A percentile compares a stretch with the other conserved stretches of the same genome.
Conservation (phyloP, 345 rosid genomes). For the Moringa oleifera region DNA sequence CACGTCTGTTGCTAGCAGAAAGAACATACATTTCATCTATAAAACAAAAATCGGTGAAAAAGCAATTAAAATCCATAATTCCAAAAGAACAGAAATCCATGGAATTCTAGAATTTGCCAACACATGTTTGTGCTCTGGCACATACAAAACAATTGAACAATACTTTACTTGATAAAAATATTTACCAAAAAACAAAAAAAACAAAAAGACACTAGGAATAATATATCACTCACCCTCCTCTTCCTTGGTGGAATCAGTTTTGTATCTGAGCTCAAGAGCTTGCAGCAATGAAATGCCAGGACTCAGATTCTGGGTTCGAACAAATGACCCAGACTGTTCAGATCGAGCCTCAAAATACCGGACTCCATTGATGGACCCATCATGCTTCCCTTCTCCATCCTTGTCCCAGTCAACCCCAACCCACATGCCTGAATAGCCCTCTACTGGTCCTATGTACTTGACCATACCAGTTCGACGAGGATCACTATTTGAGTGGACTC, state of each 20-base stretch:
- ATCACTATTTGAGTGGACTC: slow-evolving; percentile 63
- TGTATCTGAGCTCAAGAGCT: slow-evolving; percentile 70
- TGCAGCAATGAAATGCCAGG: slow-evolving; percentile 56
- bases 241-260: slow-evolving; percentile 50
- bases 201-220: neutral
- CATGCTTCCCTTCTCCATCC: slow-evolving; percentile 66
- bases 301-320: slow-evolving; percentile 60
- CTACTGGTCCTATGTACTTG: slow-evolving; percentile 60
- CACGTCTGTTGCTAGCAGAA: slow-evolving; percentile 67
- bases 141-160: no score
- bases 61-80: no score
- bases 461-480: slow-evolving; percentile 67
- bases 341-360: slow-evolving; percentile 61
- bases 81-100: no score
- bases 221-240: slow-evolving; percentile 59
- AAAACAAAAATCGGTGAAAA: no score
- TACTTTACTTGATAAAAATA: no score
- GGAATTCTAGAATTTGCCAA: no score
- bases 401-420: slow-evolving; percentile 89
- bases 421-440: slow-evolving; percentile 66
- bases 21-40: slow-evolving; percentile 96
- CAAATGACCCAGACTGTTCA: slow-evolving; percentile 61
- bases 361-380: slow-evolving; percentile 70
- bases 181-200: slow-evolving; percentile 14
- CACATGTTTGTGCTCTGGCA: no score